phyloP scores from a whole-genome alignment of 306 rosid genomes.

The Cicer arietinum region DNA sequence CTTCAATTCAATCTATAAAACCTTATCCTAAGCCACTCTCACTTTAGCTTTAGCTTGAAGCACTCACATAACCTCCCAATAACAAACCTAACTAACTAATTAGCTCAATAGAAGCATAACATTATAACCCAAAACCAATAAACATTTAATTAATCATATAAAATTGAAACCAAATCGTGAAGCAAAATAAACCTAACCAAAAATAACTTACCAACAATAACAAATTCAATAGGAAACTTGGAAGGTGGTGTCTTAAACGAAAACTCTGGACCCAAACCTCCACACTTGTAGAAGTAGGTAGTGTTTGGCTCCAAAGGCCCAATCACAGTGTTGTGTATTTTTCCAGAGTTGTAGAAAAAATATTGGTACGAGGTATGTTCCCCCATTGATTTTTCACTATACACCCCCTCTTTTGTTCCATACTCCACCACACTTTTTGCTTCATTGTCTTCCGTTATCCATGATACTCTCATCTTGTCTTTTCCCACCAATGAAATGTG shows the following conservation, averaged over 20 bases:
- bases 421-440: slow-evolving; percentile 48
- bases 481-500: slow-evolving; percentile 75
- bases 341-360: slow-evolving; percentile 49
- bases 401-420: slow-evolving; percentile 48
- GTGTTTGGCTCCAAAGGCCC: slow-evolving; percentile 50
- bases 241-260: slow-evolving; percentile 70
- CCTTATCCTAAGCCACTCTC: slow-evolving; percentile 4
- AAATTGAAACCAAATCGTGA: background rate
- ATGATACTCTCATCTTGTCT: slow-evolving; percentile 70
- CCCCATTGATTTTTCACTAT: slow-evolving; percentile 37
- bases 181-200: background rate
- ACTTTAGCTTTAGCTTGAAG: slow-evolving; percentile 34
- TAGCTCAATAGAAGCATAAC: background rate
- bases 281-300: slow-evolving; percentile 51
- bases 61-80: background rate
- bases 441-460: slow-evolving; percentile 62
- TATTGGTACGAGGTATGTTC: slow-evolving; percentile 37
- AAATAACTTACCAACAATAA: slow-evolving; percentile 61
- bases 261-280: slow-evolving; percentile 58
- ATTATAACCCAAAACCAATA: background rate
- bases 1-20: background rate
- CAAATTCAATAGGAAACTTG: slow-evolving; percentile 67
- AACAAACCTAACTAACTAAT: background rate
- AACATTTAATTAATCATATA: background rate
- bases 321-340: slow-evolving; percentile 46